phyloP scores from a whole-genome alignment of 257 asterid genomes.

The Solanum habrochaites region DNA sequence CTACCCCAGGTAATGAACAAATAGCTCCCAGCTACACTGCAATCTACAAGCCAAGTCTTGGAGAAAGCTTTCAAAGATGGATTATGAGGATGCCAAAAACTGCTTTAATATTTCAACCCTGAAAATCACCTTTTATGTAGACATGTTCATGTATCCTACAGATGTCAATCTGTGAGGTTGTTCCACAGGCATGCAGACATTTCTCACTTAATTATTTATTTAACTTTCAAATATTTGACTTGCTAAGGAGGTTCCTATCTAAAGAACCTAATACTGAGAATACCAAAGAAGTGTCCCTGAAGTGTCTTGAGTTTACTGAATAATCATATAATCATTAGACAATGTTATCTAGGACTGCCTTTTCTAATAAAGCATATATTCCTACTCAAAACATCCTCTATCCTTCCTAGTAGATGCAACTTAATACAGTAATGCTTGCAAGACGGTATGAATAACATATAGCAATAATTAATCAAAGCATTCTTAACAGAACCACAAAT shows the following conservation, averaged over 20 bases:
- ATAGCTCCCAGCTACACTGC: neutral
- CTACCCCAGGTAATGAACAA: neutral
- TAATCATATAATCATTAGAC: neutral
- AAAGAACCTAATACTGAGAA: neutral
- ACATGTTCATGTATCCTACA: neutral
- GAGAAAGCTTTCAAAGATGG: neutral
- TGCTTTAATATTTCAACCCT: neutral
- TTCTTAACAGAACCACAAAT: neutral
- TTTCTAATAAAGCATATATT: neutral
- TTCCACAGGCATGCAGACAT: neutral
- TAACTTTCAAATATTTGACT: neutral
- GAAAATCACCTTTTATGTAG: neutral
- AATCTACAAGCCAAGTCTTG: neutral
- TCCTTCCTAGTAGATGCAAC: neutral
- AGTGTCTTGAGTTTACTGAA: neutral
- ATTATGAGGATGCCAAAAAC: neutral
- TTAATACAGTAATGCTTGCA: neutral
- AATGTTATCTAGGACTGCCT: neutral
- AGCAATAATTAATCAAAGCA: neutral
- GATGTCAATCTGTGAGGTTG: neutral
- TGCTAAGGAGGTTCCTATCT: neutral
- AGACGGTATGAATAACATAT: neutral
- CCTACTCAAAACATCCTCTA: neutral
- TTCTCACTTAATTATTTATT: neutral
- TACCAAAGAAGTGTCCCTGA: neutral